phyloP scores from a whole-genome alignment of 2,329 filamentous ascomycete genomes.

The Paecilomyces niveus region DNA sequence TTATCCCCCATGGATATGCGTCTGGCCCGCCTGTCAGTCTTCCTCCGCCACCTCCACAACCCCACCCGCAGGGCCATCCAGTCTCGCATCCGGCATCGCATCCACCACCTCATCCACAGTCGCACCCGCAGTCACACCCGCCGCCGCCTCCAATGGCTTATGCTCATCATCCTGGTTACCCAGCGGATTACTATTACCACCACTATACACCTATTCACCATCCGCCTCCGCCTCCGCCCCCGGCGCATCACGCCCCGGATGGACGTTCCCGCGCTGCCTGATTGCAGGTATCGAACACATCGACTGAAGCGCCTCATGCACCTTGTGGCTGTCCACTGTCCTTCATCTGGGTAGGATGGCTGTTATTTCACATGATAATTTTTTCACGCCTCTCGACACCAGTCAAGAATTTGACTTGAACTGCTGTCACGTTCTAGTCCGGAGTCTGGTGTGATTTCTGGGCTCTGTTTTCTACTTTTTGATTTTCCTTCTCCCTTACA shows the following conservation, averaged over 20 bases:
- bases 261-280: constrained; percentile 2
- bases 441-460: not conserved
- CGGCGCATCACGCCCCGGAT: constrained; percentile 13
- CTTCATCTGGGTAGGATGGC: not conserved
- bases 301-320: not conserved
- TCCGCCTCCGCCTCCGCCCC: constrained; percentile 6
- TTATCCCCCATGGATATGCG: constrained; percentile 7
- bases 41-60: not conserved
- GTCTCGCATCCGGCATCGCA: not conserved
- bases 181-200: constrained; percentile 15
- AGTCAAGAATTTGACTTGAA: not conserved
- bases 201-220: constrained; percentile 13
- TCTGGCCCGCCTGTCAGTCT: not conserved
- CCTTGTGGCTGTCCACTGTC: not conserved
- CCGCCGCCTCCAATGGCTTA: not conserved
- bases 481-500: constrained; percentile 1
- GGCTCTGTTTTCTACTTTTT: not conserved
- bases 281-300: not conserved
- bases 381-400: not conserved
- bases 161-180: constrained; percentile 1
- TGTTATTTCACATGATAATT: not conserved
- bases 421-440: not conserved
- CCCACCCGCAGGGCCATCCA: not conserved
- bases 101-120: not conserved
- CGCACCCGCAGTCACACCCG: not conserved